Conservation (phyloP, 106 monocot genomes). For the Dioscorea zingiberensis region DNA sequence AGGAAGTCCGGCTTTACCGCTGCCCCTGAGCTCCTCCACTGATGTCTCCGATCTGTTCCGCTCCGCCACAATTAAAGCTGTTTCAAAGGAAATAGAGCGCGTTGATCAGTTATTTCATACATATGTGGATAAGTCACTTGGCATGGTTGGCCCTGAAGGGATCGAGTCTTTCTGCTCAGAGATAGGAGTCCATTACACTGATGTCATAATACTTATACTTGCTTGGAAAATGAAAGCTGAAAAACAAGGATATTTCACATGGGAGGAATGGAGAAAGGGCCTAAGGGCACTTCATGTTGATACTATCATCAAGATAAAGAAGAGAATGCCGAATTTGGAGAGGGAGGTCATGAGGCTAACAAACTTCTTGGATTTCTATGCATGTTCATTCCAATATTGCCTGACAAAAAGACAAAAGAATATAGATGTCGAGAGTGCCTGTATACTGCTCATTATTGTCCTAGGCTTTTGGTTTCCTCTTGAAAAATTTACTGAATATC, state of each 20-base stretch:
- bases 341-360: no score
- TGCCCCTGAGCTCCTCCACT: no score
- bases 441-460: slow-evolving; percentile 67
- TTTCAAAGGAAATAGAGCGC: slow-evolving; percentile 70
- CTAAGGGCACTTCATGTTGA: slow-evolving; percentile 11
- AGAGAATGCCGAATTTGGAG: no score
- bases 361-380: no score
- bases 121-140: slow-evolving; percentile 51
- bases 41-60: no score
- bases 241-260: slow-evolving; percentile 84
- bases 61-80: slow-evolving; percentile 46
- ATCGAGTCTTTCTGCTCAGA: slow-evolving; percentile 79
- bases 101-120: slow-evolving; percentile 56
- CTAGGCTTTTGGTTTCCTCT: slow-evolving; percentile 58
- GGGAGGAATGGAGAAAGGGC: slow-evolving; percentile 17
- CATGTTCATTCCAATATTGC: slow-evolving; percentile 82
- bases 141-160: slow-evolving; percentile 60
- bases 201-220: slow-evolving; percentile 94
- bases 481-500: slow-evolving; percentile 59
- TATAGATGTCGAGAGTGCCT: slow-evolving; percentile 73
- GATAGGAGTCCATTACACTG: slow-evolving; percentile 70
- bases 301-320: slow-evolving; percentile 8
- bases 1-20: no score
- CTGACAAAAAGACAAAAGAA: slow-evolving; percentile 91
- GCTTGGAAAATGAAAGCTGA: slow-evolving; percentile 95